Conservation (phyloP, 2,329 filamentous ascomycete genomes). For the Claviceps pusilla region DNA sequence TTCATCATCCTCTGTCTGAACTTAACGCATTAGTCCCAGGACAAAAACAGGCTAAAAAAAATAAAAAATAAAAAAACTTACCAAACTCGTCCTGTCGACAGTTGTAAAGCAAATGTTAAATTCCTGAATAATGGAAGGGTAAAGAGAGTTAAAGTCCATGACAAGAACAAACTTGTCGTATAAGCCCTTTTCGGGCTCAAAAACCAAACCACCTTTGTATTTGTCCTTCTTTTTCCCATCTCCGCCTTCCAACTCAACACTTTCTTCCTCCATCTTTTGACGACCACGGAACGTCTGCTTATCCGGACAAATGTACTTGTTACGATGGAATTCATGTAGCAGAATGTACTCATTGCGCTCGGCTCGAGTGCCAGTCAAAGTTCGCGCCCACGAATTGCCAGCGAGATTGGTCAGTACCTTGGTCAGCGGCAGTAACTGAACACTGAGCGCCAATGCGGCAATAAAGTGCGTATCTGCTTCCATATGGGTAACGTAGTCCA, state of each 20-base stretch:
- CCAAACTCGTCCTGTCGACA: constrained; percentile 60
- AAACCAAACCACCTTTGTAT: constrained; percentile 95
- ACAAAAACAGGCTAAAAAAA: neutral
- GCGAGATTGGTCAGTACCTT: constrained; percentile 93
- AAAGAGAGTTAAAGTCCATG: constrained; percentile 99
- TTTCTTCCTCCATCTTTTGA: constrained; percentile 56
- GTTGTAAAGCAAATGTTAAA: constrained; percentile 99
- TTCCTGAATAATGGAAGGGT: constrained; percentile 97
- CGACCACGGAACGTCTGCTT: constrained; percentile 73
- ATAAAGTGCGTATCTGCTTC: constrained; percentile 95
- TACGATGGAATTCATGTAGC: constrained; percentile 87
- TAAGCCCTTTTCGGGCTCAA: constrained; percentile 91
- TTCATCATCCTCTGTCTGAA: constrained; percentile 54
- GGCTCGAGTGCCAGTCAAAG: constrained; percentile 83
- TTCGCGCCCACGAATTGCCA: constrained; percentile 95
- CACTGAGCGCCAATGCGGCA: constrained; percentile 71
- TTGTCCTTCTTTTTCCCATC: constrained; percentile 97
- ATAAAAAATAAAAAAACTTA: constrained; percentile 27
- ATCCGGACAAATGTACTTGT: constrained; percentile 96
- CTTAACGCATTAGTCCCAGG: constrained; percentile 14
- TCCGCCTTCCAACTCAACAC: constrained; percentile 48
- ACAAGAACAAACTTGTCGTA: constrained; percentile 98
- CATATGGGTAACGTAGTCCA: constrained; percentile 88
- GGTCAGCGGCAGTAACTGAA: constrained; percentile 84
- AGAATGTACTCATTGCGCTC: constrained; percentile 99